phyloP scores from a whole-genome alignment of 164 flowering plant species.

The Houttuynia cordata region DNA sequence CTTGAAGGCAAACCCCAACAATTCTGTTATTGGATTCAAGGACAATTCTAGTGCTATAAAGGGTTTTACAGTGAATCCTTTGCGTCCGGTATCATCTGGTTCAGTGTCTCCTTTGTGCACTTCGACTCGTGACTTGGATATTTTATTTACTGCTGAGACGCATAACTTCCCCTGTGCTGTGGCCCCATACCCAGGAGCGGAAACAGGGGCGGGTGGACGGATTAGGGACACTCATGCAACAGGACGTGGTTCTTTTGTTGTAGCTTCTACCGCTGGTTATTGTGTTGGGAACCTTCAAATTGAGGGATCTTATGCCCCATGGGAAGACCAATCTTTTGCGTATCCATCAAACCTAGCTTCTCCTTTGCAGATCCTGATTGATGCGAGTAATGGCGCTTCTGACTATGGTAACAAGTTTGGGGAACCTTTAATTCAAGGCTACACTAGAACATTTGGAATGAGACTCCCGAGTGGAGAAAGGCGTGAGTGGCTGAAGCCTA shows the following conservation, averaged over 20 bases:
- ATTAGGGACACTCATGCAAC: conserved; percentile 98
- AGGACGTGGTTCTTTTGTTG: conserved; percentile 83
- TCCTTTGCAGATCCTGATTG: conserved; percentile 80
- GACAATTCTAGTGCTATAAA: conserved; percentile 92
- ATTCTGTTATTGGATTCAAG: conserved; percentile 92
- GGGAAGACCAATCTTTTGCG: conserved; percentile 75
- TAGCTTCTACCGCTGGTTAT: conserved; percentile 91
- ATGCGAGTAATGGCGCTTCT: conserved; percentile 93
- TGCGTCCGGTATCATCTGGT: conserved; percentile 64
- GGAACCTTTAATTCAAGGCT: conserved; percentile 93
- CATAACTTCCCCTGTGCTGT: conserved; percentile 98
- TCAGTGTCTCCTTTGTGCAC: conserved; percentile 37
- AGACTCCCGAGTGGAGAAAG: conserved; percentile 84
- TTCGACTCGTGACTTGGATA: conserved; percentile 45
- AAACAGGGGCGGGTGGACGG: conserved; percentile 95
- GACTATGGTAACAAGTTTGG: conserved; percentile 98
- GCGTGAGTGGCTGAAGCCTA: conserved; percentile 92
- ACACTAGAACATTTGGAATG: conserved; percentile 87
- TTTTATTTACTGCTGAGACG: conserved; percentile 92
- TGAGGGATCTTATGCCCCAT: conserved; percentile 87
- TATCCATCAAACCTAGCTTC: conserved; percentile 85
- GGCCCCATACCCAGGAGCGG: conserved; percentile 97
- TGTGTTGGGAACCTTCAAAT: conserved; percentile 83
- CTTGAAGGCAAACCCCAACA: conserved; percentile 72
- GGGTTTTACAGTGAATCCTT: conserved; percentile 55